A percentile compares a stretch with the other conserved stretches of the same genome.
Conservation (phyloP, 2,329 filamentous ascomycete genomes). For the Cercospora brassicicola region DNA sequence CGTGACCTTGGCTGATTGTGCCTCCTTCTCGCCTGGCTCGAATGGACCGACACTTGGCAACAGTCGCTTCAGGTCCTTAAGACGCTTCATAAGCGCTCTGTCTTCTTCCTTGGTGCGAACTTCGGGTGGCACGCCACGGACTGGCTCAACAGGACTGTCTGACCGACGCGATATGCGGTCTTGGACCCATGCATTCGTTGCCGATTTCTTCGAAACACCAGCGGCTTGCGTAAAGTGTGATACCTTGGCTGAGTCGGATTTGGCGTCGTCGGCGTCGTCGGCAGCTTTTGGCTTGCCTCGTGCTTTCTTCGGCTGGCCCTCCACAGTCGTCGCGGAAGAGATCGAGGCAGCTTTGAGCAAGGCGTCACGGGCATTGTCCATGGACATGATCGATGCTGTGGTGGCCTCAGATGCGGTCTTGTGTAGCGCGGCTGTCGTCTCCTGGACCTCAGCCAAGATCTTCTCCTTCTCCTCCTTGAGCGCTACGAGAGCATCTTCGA, state of each 20-base stretch:
- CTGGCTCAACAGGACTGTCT: not conserved
- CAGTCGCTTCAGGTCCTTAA: not conserved
- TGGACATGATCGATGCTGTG: not conserved
- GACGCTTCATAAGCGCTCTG: not conserved
- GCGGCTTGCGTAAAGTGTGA: not conserved
- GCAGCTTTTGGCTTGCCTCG: not conserved
- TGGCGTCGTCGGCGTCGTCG: not conserved
- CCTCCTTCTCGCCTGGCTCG: not conserved
- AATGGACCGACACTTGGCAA: not conserved
- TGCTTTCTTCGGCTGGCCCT: not conserved
- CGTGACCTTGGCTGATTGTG: not conserved
- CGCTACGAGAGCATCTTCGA: constrained; percentile 26
- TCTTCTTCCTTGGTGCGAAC: not conserved
- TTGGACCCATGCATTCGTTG: not conserved
- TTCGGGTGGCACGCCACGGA: not conserved
- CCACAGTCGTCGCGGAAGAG: not conserved
- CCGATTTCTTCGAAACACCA: not conserved
- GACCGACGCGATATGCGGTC: not conserved
- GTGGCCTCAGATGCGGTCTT: not conserved
- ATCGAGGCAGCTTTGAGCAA: not conserved
- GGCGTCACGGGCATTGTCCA: not conserved
- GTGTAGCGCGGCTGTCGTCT: constrained; percentile 12
- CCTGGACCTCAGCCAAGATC: constrained; percentile 19
- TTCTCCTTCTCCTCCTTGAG: constrained; percentile 25
- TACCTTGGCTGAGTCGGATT: not conserved